A percentile compares a stretch with the other conserved stretches of the same genome.
These are phyloP conservation scores for Talaromyces sp. DNA, from an alignment of 2,329 filamentous ascomycete species.

Conservation along the genomic window DNA sequence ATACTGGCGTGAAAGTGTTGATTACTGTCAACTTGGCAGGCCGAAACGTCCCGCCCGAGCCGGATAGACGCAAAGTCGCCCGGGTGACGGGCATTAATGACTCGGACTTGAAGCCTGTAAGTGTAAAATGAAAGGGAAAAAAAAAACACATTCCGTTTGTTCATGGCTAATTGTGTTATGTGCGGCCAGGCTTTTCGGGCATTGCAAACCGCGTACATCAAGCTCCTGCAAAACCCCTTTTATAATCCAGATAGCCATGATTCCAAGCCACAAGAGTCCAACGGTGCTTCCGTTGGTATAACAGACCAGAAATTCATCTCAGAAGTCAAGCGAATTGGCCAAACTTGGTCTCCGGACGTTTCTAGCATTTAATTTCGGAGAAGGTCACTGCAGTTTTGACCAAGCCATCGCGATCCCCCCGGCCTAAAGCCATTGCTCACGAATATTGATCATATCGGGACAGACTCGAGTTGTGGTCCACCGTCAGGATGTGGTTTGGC, in stretches of 20 bases:
- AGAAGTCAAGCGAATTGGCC: conserved; percentile 81
- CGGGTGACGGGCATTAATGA: conserved; percentile 66
- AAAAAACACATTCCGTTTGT: not conserved
- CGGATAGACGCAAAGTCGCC: conserved; percentile 26
- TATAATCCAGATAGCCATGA: conserved; percentile 82
- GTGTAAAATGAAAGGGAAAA: conserved; percentile 23
- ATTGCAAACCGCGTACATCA: conserved; percentile 87
- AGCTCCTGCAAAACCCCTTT: conserved; percentile 87
- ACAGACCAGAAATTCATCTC: conserved; percentile 73
- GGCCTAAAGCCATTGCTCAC: not conserved
- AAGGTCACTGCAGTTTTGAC: not conserved
- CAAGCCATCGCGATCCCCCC: not conserved
- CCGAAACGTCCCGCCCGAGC: conserved; percentile 41
- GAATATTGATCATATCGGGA: not conserved
- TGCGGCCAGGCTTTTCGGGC: conserved; percentile 68
- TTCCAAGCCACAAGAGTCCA: conserved; percentile 48
- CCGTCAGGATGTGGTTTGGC: not conserved
- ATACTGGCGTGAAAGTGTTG: conserved; percentile 87
- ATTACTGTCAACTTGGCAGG: conserved; percentile 89
- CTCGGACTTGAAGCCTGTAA: conserved; percentile 77
- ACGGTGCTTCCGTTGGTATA: conserved; percentile 59
- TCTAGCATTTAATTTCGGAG: conserved; percentile 47
- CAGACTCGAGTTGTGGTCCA: not conserved
- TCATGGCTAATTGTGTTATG: conserved; percentile 9
- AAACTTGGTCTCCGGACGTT: conserved; percentile 73